A percentile compares a stretch with the other conserved stretches of the same genome.
These are phyloP conservation scores for Gaertneriomyces sp. DNA, from an alignment of 192 early-diverging fungal species.

Conservation along the genomic window DNA sequence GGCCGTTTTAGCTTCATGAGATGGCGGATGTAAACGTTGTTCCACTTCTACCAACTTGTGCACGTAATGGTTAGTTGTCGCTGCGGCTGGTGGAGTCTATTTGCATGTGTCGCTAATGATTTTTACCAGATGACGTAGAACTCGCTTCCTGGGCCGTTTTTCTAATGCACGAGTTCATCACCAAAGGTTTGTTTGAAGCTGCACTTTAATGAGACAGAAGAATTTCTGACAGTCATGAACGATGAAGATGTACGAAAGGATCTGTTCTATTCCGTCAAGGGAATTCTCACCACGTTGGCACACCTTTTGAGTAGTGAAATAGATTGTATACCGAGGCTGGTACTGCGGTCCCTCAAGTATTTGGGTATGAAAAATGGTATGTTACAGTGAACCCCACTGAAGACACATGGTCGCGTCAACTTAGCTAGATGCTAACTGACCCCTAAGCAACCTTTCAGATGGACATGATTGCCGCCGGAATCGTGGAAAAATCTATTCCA, in stretches of 20 bases:
- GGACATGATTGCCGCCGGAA: conserved; percentile 58
- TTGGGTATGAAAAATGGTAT: conserved; percentile 60
- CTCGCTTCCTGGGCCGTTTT: conserved; percentile 75
- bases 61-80: conserved; percentile 45
- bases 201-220: too few relatives aligned
- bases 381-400: neutral
- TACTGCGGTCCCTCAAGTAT: conserved; percentile 69
- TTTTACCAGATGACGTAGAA: conserved; percentile 64
- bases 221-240: neutral
- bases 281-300: conserved; percentile 58
- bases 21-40: conserved; percentile 65
- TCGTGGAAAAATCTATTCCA: conserved; percentile 61
- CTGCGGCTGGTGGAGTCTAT: neutral
- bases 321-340: conserved; percentile 62
- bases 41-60: conserved; percentile 60
- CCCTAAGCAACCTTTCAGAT: conserved; percentile 49
- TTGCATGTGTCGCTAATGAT: neutral
- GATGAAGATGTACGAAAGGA: conserved; percentile 53
- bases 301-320: conserved; percentile 59
- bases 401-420: neutral
- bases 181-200: conserved; percentile 45
- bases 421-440: neutral
- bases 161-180: conserved; percentile 73
- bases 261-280: conserved; percentile 58
- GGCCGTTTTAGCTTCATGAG: conserved; percentile 41